Conservation (phyloP, 495 filamentous ascomycete species). For the Aspergillus bridgeri region DNA sequence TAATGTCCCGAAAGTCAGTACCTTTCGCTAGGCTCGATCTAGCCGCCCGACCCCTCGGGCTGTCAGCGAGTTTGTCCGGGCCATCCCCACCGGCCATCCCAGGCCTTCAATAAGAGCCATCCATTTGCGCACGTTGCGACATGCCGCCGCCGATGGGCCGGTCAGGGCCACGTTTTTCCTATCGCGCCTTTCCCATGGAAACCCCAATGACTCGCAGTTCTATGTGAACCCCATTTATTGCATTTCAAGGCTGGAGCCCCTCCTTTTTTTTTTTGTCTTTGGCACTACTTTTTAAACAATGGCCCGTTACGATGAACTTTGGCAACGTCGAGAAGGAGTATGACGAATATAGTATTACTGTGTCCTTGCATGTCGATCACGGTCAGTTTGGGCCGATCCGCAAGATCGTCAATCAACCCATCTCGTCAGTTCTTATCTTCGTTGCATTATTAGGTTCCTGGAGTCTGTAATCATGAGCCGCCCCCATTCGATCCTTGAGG, state of each 20-base stretch:
- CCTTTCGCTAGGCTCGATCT: not conserved
- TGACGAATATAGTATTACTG: not conserved
- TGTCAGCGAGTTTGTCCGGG: not conserved
- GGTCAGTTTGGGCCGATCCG: not conserved
- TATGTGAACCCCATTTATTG: conserved; percentile 2
- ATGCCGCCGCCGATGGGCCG: conserved; percentile 15
- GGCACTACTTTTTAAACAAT: no score
- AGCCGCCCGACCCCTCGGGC: no score
- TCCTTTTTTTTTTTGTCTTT: no score
- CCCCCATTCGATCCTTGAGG: conserved; percentile 21
- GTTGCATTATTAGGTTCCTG: not conserved
- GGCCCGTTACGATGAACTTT: not conserved
- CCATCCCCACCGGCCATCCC: conserved; percentile 5
- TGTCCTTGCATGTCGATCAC: not conserved
- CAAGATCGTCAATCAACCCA: not conserved
- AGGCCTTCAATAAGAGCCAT: conserved; percentile 26
- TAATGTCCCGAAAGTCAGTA: not conserved
- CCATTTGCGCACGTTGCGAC: conserved; percentile 36
- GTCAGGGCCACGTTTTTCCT: conserved; percentile 1
- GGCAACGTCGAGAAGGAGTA: not conserved
- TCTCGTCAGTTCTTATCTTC: not conserved
- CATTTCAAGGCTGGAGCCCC: not conserved
- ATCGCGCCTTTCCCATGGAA: not conserved
- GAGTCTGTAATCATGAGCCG: conserved; percentile 25
- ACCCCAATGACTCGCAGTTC: not conserved